Percentiles rank a stretch among this genome's conserved stretches.
phyloP scores from a whole-genome alignment of 371 early-diverging fungal genomes.

The Mucor velutinosus region DNA sequence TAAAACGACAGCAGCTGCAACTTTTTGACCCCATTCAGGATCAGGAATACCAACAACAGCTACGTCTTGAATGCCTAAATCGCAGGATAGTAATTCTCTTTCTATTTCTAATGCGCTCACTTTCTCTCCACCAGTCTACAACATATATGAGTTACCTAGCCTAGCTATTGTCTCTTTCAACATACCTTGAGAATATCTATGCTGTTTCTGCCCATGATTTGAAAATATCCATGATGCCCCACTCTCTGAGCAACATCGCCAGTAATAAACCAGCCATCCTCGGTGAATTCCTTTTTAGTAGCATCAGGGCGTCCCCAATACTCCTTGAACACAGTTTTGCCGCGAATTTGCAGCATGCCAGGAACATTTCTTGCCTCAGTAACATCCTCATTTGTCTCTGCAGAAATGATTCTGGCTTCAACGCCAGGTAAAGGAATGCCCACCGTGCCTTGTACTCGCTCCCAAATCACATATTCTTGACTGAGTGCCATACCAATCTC shows the following conservation, averaged over 20 bases:
- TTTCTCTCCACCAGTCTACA: conserved; percentile 82
- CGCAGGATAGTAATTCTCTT: conserved; percentile 69
- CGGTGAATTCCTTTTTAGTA: conserved; percentile 69
- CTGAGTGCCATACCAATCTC: conserved; percentile 91
- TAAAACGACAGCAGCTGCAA: conserved; percentile 69
- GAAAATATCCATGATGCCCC: conserved; percentile 53
- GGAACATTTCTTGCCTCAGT: conserved; percentile 49
- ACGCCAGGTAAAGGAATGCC: conserved; percentile 82
- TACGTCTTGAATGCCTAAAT: conserved; percentile 61
- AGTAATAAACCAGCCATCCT: conserved; percentile 81
- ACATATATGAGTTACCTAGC: no score
- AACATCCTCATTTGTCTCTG: conserved; percentile 49
- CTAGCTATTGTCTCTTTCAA: no score
- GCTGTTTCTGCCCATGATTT: conserved; percentile 79
- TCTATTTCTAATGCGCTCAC: conserved; percentile 86
- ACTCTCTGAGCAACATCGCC: conserved; percentile 75
- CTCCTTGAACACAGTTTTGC: conserved; percentile 70
- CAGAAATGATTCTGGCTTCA: conserved; percentile 59
- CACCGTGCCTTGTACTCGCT: conserved; percentile 69
- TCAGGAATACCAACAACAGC: conserved; percentile 79
- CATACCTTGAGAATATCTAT: conserved; percentile 83
- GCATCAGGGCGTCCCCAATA: conserved; percentile 80
- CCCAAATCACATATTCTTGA: conserved; percentile 56
- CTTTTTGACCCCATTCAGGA: conserved; percentile 77
- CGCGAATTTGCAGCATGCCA: conserved; percentile 76